Conservation (phyloP, 1,284 basidiomycete species). For the Neotropicomus parvogracilis region DNA sequence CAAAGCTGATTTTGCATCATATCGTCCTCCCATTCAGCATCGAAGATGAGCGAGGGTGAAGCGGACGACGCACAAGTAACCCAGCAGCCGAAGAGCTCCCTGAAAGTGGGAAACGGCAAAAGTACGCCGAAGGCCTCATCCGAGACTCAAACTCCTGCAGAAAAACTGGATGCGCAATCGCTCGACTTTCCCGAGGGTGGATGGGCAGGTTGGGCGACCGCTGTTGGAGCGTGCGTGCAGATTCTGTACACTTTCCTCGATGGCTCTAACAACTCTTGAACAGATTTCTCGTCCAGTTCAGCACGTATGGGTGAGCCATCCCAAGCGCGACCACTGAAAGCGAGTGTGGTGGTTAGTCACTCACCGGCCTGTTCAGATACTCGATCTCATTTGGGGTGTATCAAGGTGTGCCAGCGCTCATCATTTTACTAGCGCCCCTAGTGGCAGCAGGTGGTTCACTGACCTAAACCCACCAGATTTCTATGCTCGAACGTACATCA, state of each 20-base stretch:
- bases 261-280: not conserved
- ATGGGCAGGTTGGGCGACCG: conserved; percentile 30
- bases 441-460: not conserved
- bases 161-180: not conserved
- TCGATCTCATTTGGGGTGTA: conserved; percentile 42
- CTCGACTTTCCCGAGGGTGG: conserved; percentile 29
- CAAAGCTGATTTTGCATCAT: too few species aligned
- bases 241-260: not conserved
- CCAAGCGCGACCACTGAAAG: not conserved
- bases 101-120: not conserved
- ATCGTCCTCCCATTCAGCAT: not conserved
- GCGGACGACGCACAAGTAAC: not conserved
- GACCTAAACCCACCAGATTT: conserved; percentile 26
- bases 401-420: conserved; percentile 36
- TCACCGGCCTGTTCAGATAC: conserved; percentile 28
- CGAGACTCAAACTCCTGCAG: not conserved
- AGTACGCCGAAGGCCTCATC: not conserved
- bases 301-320: conserved; percentile 36
- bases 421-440: not conserved
- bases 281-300: conserved; percentile 36
- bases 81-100: not conserved
- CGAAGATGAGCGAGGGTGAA: conserved; percentile 1
- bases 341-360: not conserved
- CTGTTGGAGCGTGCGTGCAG: conserved; percentile 27
- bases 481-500: conserved; percentile 36